These are phyloP conservation scores for Hypericum androsaemum DNA, from an alignment of 345 rosid genomes.

Conservation along the genomic window DNA sequence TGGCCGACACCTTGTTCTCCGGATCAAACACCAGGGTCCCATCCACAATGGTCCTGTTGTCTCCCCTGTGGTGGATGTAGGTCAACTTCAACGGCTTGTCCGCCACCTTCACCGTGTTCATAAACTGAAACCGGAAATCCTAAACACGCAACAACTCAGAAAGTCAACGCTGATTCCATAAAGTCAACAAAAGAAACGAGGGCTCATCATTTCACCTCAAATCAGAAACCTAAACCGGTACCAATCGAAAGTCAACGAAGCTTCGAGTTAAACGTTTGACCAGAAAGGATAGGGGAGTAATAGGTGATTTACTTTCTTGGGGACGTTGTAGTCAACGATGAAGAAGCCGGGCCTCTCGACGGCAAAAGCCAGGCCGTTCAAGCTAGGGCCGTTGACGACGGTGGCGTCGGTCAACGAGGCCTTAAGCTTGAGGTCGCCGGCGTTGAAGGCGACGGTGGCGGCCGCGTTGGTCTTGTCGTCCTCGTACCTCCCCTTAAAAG, in stretches of 20 bases:
- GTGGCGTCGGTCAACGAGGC: not conserved
- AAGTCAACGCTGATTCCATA: no score
- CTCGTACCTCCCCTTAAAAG: no score
- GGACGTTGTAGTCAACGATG: slow-evolving; percentile 17
- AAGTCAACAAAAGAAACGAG: no score
- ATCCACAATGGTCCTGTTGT: slow-evolving; percentile 21
- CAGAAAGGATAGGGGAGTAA: not conserved
- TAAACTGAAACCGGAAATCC: slow-evolving; percentile 32
- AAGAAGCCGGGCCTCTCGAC: slow-evolving; percentile 24
- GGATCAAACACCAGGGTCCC: slow-evolving; percentile 20
- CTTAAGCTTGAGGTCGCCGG: not conserved
- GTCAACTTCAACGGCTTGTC: slow-evolving; percentile 28
- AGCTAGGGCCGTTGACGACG: not conserved
- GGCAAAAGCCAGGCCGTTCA: slow-evolving; percentile 15
- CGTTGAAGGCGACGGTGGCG: not conserved
- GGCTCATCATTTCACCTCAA: no score
- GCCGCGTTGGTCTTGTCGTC: not conserved
- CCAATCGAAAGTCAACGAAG: no score
- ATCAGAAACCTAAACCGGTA: no score
- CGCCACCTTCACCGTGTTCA: slow-evolving; percentile 19
- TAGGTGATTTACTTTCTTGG: slow-evolving; percentile 11
- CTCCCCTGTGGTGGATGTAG: slow-evolving; percentile 15
- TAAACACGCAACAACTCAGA: not conserved
- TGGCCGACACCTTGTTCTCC: slow-evolving; percentile 23
- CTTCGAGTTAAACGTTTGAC: no score